A percentile compares a stretch with the other conserved stretches of the same genome.
Evolutionary conservation across 176 grass and related monocot genomes (phyloP).

Genomic region (Leersia perrieri): DNA sequence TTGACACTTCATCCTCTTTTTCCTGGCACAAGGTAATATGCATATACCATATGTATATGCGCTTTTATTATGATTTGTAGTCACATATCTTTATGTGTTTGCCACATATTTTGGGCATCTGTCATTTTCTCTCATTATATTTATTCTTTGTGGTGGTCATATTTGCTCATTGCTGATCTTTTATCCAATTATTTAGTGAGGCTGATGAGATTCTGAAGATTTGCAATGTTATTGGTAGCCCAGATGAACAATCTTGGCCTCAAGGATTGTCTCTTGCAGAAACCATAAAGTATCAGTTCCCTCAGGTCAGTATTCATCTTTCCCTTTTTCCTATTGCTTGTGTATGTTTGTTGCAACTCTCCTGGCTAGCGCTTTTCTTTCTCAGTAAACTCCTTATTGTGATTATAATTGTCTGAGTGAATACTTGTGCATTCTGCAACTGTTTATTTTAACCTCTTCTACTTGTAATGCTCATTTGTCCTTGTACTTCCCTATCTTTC

Average conservation of each 20-base stretch:
- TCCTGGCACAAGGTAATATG: conserved; percentile 85
- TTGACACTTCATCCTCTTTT: conserved; percentile 94
- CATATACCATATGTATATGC: conserved; percentile 12
- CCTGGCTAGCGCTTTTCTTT: not conserved
- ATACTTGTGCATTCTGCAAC: conserved; percentile 1
- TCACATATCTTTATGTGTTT: not conserved
- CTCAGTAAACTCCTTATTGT: not conserved
- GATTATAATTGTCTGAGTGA: conserved; percentile 7
- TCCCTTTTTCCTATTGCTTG: not conserved
- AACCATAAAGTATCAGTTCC: conserved; percentile 86
- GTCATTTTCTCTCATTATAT: not conserved
- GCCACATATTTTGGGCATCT: not conserved
- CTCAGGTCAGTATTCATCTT: conserved; percentile 54
- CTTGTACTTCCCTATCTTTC: not conserved
- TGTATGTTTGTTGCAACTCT: not conserved
- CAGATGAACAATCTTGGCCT: conserved; percentile 78
- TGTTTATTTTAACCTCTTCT: not conserved
- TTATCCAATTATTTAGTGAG: conserved; percentile 63
- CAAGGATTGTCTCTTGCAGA: conserved; percentile 82
- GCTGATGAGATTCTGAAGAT: conserved; percentile 93
- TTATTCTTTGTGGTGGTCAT: not conserved
- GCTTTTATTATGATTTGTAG: conserved; percentile 1
- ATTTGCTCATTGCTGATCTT: conserved; percentile 18
- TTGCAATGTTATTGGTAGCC: conserved; percentile 86
- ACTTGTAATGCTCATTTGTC: conserved; percentile 14